Evolutionary conservation across 2,329 filamentous ascomycete genomes (phyloP), one percentile per base, ranked within the genome.

Genomic region (Fusarium napiforme): DNA sequence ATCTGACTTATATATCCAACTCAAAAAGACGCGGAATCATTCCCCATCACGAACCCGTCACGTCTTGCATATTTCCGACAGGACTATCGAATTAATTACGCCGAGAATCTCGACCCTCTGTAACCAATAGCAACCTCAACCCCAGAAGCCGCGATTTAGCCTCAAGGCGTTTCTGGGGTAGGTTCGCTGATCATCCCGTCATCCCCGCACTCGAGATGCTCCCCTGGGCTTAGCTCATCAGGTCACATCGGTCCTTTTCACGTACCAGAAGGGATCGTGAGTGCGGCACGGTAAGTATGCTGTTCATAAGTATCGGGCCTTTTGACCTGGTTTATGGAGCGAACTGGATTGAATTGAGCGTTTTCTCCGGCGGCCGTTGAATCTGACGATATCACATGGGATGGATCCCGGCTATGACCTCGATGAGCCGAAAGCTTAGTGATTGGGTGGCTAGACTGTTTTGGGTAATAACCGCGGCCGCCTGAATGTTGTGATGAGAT

Each of bases 241-340:
- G 43, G 47, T 62, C 56, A 16, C 67, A 71, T 71, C 68, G 67
- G 68, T 71, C 68, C 68, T 61, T 71, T 42, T 71, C 19, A 18
- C 28, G 21, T 23, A n/a, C 19, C 45, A 21, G 34, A 39, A 18
- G 56, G 30, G 9, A n/a, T 23, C 4, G 4, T 47, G 40, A 39
- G 30, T 68, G 42, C 46, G 65, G 64, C 64, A n/a, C 45, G 19
- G 49, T 56, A 14, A 10, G 10, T 30, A 18, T 30, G 28, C 37
- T n/a, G 15, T 60, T 60, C 16, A 34, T 18, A 28, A 34, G 36
- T 45, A 49, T 68, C 66, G 66, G 66, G 56, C 66, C 66, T 46
- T 68, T 68, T 62, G 18, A 2, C 9, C 19, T n/a, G n/a, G 7
- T 53, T 18, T 30, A 55, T 40, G 26, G 15, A 26, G 9, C 36